phyloP scores from a whole-genome alignment of 768 basidiomycete genomes.

The Rossbeevera mucosa region DNA sequence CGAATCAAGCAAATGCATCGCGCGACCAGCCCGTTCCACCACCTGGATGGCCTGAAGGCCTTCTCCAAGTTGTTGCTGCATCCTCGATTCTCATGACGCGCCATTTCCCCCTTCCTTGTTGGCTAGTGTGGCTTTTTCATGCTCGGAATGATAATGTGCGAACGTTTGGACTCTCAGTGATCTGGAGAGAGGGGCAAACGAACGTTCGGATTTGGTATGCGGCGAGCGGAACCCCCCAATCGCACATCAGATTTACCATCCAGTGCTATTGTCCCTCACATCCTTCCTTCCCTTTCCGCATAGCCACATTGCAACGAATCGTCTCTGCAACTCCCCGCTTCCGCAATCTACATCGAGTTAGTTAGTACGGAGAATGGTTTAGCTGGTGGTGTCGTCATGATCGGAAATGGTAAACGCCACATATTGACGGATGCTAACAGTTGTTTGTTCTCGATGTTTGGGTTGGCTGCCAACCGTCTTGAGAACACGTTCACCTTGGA shows the following conservation, averaged over 20 bases:
- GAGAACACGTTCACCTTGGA: not conserved
- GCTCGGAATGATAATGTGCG: too few species aligned
- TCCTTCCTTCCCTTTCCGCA: not conserved
- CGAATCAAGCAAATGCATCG: not conserved
- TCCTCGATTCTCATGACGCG: not conserved
- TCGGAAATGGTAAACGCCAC: constrained; percentile 6
- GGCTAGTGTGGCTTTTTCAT: not conserved
- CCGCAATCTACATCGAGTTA: not conserved
- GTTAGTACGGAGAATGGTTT: not conserved
- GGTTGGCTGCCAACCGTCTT: not conserved
- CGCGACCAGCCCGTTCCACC: not conserved
- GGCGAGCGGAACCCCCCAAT: too few species aligned
- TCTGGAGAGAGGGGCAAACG: too few species aligned
- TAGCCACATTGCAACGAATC: not conserved
- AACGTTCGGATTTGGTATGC: too few species aligned
- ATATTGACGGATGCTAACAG: not conserved
- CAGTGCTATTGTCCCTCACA: not conserved
- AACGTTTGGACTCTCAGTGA: too few species aligned
- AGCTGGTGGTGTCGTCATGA: not conserved
- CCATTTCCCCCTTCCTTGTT: not conserved
- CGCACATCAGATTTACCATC: too few species aligned
- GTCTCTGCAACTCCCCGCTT: not conserved
- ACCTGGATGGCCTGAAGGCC: not conserved
- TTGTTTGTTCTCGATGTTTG: not conserved
- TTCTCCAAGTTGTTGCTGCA: not conserved